These are phyloP conservation scores for Aspergillus fumigatiaffinis DNA, from an alignment of 2,329 filamentous ascomycete species.

Conservation along the genomic window DNA sequence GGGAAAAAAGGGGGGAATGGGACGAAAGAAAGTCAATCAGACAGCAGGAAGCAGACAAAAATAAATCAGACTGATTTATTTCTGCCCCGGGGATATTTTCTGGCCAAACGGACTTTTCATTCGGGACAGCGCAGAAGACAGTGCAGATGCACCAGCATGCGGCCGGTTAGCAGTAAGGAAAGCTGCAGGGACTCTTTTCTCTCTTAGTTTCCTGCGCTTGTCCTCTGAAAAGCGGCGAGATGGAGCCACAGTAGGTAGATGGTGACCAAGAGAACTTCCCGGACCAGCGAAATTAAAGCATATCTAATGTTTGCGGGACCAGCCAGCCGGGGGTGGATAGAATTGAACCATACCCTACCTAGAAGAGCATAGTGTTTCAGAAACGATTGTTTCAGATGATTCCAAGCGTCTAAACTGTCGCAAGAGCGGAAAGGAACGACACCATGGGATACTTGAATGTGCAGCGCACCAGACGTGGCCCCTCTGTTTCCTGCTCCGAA, in stretches of 20 bases:
- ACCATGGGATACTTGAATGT: conserved; percentile 3
- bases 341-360: conserved; percentile 17
- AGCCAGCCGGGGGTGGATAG: conserved; percentile 13
- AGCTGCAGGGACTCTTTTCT: conserved; percentile 30
- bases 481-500: conserved; percentile 9
- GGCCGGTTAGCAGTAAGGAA: conserved; percentile 20
- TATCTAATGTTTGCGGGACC: conserved; percentile 13
- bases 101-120: conserved; percentile 22
- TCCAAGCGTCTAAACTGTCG: conserved; percentile 17
- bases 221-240: conserved; percentile 8
- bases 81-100: conserved; percentile 13
- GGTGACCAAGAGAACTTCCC: conserved; percentile 9
- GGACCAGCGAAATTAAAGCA: conserved; percentile 14
- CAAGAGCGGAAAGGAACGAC: conserved; percentile 9
- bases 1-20: conserved; percentile 1
- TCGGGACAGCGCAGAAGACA: conserved; percentile 20
- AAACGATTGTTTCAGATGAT: conserved; percentile 22
- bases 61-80: conserved; percentile 8
- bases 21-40: conserved; percentile 12
- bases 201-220: conserved; percentile 11
- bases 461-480: conserved; percentile 8
- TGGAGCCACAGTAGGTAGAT: conserved; percentile 7
- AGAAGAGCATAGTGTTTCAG: conserved; percentile 22
- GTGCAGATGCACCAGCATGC: conserved; percentile 16
- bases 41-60: conserved; percentile 19